These are phyloP conservation scores for Chrysanthemum makinoi DNA, from an alignment of 129 eudicot genomes.

Conservation along the genomic window DNA sequence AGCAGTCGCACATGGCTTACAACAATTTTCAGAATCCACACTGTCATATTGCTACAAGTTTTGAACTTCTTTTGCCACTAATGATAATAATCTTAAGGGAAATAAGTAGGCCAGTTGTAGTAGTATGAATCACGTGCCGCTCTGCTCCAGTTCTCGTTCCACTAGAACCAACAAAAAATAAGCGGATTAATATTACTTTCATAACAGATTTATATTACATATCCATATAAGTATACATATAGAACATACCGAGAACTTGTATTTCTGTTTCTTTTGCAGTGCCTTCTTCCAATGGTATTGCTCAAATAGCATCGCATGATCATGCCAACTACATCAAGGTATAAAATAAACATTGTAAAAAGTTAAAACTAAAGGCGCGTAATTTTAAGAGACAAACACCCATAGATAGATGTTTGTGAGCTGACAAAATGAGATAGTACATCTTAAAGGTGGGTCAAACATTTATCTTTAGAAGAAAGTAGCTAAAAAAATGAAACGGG, in stretches of 20 bases:
- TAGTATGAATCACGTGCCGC: slow-evolving; percentile 77
- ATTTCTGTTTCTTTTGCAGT: slow-evolving; percentile 51
- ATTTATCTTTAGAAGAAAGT: no score
- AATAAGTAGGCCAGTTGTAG: slow-evolving; percentile 82
- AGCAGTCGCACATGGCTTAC: slow-evolving; percentile 25
- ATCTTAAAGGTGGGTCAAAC: no score
- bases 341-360: slow-evolving; percentile 5
- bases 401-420: no score
- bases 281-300: slow-evolving; percentile 95
- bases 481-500: no score
- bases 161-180: slow-evolving; percentile 47
- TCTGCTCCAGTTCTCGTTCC: slow-evolving; percentile 71
- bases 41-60: slow-evolving; percentile 9
- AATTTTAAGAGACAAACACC: background rate
- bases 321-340: slow-evolving; percentile 76
- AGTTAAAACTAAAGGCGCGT: background rate
- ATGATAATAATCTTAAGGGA: slow-evolving; percentile 43
- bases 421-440: no score
- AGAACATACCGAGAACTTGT: slow-evolving; percentile 61
- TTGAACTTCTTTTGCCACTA: background rate
- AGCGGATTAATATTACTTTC: background rate
- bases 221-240: background rate
- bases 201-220: slow-evolving; percentile 4
- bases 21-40: slow-evolving; percentile 18
- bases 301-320: slow-evolving; percentile 78